phyloP scores from a whole-genome alignment of 371 early-diverging fungal genomes.

The Sporodiniella umbellata region DNA sequence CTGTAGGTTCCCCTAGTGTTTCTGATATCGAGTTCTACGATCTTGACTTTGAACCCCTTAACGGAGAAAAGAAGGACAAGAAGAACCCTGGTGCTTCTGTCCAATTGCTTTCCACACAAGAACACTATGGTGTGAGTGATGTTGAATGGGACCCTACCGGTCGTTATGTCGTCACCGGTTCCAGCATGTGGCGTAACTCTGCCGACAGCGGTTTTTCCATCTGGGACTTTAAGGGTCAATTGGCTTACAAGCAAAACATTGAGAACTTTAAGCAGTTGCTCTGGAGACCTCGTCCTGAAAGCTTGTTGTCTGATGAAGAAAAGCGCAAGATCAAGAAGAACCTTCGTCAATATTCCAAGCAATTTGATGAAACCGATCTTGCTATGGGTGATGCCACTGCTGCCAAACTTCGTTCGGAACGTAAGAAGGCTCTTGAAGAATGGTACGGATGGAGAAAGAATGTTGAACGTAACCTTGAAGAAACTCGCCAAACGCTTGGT shows the following conservation, averaged over 20 bases:
- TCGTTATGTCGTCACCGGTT: conserved; percentile 85
- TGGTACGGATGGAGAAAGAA: conserved; percentile 78
- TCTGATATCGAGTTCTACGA: conserved; percentile 94
- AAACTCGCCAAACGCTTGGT: conserved; percentile 61
- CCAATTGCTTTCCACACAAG: conserved; percentile 67
- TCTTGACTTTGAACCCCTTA: conserved; percentile 73
- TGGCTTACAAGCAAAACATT: conserved; percentile 70
- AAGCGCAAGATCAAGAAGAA: conserved; percentile 89
- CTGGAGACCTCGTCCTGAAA: conserved; percentile 94
- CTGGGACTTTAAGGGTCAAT: conserved; percentile 91
- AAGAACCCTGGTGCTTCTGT: conserved; percentile 53
- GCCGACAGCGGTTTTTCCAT: conserved; percentile 88
- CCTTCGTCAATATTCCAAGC: conserved; percentile 80
- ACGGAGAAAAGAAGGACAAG: conserved; percentile 44
- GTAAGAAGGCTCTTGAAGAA: conserved; percentile 73
- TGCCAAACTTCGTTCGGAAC: conserved; percentile 68
- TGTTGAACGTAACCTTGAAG: conserved; percentile 56
- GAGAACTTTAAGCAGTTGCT: conserved; percentile 89
- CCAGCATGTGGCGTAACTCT: conserved; percentile 81
- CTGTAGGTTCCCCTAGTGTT: conserved; percentile 74
- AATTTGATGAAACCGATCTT: conserved; percentile 89
- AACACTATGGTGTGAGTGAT: conserved; percentile 94
- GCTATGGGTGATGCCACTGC: conserved; percentile 67
- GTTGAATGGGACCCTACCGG: conserved; percentile 98
- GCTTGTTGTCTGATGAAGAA: conserved; percentile 77